A percentile compares a stretch with the other conserved stretches of the same genome.
phyloP scores from a whole-genome alignment of 768 basidiomycete species.

The Porpolomopsis calyptriformis region DNA sequence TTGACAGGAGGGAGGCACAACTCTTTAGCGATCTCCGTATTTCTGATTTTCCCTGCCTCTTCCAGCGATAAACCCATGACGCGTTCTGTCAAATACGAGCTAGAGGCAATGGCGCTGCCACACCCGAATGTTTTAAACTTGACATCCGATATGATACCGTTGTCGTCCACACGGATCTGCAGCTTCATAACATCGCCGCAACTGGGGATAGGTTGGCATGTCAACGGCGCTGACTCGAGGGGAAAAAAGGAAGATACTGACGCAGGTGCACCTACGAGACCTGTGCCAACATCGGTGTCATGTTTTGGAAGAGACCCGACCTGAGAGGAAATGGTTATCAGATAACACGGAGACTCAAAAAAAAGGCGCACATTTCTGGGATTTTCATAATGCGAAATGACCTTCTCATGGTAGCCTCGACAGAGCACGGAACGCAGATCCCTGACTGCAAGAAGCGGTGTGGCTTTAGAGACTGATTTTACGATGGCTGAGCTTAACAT shows the following conservation, averaged over 20 bases:
- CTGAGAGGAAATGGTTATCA: constrained; percentile 48
- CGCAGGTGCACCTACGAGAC: constrained; percentile 96
- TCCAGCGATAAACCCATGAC: constrained; percentile 92
- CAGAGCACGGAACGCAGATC: constrained; percentile 40
- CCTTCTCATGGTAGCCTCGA: constrained; percentile 89
- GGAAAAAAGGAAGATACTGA: constrained; percentile 31
- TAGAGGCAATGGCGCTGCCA: constrained; percentile 95
- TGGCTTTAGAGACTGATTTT: constrained; percentile 37
- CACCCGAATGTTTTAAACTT: constrained; percentile 99
- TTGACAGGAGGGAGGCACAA: constrained; percentile 92
- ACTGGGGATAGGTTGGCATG: constrained; percentile 28
- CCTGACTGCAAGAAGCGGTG: constrained; percentile 33
- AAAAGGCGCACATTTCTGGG: constrained; percentile 79
- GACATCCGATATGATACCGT: constrained; percentile 93
- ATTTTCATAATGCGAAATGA: constrained; percentile 94
- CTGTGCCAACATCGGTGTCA: constrained; percentile 89
- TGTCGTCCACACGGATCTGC: constrained; percentile 92
- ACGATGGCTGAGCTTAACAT: constrained; percentile 63
- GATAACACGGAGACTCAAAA: constrained; percentile 34
- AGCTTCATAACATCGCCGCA: constrained; percentile 99
- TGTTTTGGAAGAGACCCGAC: constrained; percentile 93
- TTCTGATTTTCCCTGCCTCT: constrained; percentile 92
- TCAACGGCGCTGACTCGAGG: not conserved
- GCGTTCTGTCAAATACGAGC: constrained; percentile 97
- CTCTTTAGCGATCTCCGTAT: constrained; percentile 99